These are phyloP conservation scores for Xylaria arbuscula DNA, from an alignment of 2,329 filamentous ascomycete genomes.

Conservation along the genomic window DNA sequence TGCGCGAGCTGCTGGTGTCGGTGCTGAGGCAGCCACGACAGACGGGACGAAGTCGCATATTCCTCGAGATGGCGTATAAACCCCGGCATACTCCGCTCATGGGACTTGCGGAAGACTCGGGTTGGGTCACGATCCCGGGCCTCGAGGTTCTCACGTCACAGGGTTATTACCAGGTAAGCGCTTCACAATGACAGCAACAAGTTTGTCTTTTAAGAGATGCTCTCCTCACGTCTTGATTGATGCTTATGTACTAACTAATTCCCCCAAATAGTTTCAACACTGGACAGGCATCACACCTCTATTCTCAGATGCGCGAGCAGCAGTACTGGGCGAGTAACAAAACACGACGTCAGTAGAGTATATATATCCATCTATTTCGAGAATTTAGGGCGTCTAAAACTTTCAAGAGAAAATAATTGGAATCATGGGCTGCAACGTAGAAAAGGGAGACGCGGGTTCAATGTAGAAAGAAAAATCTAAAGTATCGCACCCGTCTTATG, in stretches of 20 bases:
- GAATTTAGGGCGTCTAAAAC: background rate
- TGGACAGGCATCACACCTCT: constrained; percentile 86
- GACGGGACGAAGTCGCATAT: constrained; percentile 61
- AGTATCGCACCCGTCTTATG: background rate
- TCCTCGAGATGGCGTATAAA: constrained; percentile 98
- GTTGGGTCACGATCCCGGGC: constrained; percentile 87
- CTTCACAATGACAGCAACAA: background rate
- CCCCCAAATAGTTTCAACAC: constrained; percentile 71
- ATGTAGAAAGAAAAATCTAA: constrained; percentile 7
- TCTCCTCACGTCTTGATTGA: background rate
- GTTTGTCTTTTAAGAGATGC: background rate
- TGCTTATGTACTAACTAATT: constrained; percentile 25
- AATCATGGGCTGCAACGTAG: background rate
- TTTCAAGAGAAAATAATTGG: background rate
- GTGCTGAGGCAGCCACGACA: constrained; percentile 58
- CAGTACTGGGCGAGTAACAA: constrained; percentile 60
- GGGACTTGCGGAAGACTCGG: constrained; percentile 79
- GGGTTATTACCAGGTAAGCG: constrained; percentile 83
- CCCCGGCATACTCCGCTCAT: constrained; percentile 86
- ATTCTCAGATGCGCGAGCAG: constrained; percentile 74
- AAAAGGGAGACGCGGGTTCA: background rate
- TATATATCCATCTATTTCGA: background rate
- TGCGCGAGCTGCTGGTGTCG: constrained; percentile 72
- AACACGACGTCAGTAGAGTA: background rate
- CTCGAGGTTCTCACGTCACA: constrained; percentile 91